A percentile compares a stretch with the other conserved stretches of the same genome.
Conservation (phyloP, 78 protist species). For the Dictyostelium intermedium region DNA sequence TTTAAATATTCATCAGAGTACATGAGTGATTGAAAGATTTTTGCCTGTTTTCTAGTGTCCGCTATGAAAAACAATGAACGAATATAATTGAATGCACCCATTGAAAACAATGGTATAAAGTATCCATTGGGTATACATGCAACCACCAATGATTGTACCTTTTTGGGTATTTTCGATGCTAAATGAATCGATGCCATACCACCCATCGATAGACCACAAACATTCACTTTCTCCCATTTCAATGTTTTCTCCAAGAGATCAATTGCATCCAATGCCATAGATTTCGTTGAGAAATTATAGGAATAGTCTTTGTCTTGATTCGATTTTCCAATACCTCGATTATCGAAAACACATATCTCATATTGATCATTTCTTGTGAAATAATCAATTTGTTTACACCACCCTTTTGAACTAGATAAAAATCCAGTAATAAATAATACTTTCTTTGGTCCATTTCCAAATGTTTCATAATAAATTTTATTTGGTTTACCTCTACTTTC, state of each 20-base stretch:
- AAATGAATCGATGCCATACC: constrained; percentile 55
- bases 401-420: not conserved
- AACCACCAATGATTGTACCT: not conserved
- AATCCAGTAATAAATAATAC: constrained; percentile 37
- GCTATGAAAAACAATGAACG: not conserved
- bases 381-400: constrained; percentile 47
- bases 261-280: constrained; percentile 55
- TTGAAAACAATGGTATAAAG: not conserved
- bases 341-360: constrained; percentile 64
- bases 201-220: constrained; percentile 80
- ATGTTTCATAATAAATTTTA: constrained; percentile 16
- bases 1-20: not conserved
- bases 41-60: not conserved
- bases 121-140: not conserved
- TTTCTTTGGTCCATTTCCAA: constrained; percentile 7
- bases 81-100: not conserved
- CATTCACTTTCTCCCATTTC: constrained; percentile 34
- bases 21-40: not conserved
- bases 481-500: not conserved
- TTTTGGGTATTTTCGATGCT: not conserved
- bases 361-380: not conserved
- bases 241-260: constrained; percentile 56
- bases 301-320: not conserved
- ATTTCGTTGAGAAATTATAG: not conserved
- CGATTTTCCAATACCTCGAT: constrained; percentile 54